Percentiles rank a stretch among this genome's conserved stretches.
Evolutionary conservation across 2,329 filamentous ascomycete genomes (phyloP).

Genomic region (Amauroascus verrucosus): DNA sequence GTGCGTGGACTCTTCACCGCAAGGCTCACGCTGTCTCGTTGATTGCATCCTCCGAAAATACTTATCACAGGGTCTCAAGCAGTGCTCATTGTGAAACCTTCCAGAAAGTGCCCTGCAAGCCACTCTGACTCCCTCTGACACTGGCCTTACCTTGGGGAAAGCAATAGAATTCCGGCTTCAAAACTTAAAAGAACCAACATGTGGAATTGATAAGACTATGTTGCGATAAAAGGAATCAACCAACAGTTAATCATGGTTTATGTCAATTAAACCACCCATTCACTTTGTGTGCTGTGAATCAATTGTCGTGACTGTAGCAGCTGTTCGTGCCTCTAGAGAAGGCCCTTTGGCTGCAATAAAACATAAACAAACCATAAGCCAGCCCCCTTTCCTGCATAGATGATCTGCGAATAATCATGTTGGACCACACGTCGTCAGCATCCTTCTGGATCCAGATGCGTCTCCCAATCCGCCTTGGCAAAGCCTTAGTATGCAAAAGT

Average conservation of each 20-base stretch:
- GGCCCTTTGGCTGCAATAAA: not conserved
- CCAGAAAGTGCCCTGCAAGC: not conserved
- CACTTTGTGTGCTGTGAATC: no score
- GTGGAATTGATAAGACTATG: not conserved
- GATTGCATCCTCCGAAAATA: not conserved
- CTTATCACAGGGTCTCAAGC: not conserved
- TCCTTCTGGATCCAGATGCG: not conserved
- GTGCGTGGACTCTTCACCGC: not conserved
- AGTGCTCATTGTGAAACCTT: slow-evolving; percentile 1
- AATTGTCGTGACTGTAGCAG: no score
- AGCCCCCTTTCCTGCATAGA: not conserved
- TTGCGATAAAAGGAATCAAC: no score
- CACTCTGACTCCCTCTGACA: not conserved
- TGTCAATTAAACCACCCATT: no score
- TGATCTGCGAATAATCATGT: not conserved
- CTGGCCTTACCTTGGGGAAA: not conserved
- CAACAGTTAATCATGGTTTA: no score
- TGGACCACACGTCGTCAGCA: not conserved
- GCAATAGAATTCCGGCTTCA: no score
- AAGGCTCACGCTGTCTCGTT: not conserved
- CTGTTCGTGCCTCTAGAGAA: no score
- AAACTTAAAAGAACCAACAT: not conserved
- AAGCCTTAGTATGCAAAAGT: not conserved
- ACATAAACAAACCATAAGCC: not conserved
- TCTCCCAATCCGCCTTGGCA: not conserved